Evolutionary conservation across 2,329 filamentous ascomycete genomes (phyloP).

Genomic region (Gnomoniopsis sp.): DNA sequence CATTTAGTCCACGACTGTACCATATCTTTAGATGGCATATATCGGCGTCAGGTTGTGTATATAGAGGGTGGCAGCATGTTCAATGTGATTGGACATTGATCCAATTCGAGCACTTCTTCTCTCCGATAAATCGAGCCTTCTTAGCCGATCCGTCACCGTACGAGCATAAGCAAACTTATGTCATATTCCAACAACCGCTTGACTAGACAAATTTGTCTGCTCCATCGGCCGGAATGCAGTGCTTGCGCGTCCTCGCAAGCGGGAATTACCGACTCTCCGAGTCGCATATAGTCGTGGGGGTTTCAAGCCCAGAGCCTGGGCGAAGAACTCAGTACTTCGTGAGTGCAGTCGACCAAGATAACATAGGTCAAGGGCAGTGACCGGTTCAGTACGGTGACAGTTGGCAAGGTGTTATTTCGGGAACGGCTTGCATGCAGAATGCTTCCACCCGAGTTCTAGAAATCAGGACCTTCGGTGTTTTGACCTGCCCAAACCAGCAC

Average conservation of each 20-base stretch:
- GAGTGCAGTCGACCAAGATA: not conserved
- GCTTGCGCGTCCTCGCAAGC: constrained; percentile 8
- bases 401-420: not conserved
- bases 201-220: not conserved
- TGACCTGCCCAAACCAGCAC: constrained; percentile 10
- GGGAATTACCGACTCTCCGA: not conserved
- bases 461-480: not conserved
- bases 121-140: not conserved
- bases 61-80: constrained; percentile 19
- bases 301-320: not conserved
- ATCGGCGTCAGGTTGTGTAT: constrained; percentile 18
- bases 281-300: not conserved
- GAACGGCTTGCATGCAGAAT: not conserved
- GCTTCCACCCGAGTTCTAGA: constrained; percentile 4
- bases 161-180: not conserved
- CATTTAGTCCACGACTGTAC: constrained; percentile 1
- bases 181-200: not conserved
- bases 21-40: constrained; percentile 13
- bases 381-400: not conserved
- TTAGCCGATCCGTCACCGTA: not conserved
- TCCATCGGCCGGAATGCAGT: not conserved
- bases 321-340: not conserved
- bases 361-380: not conserved
- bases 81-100: constrained; percentile 4
- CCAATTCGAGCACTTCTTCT: constrained; percentile 25